phyloP scores from a whole-genome alignment of 75 land plant genomes.

The Pinus tabuliformis region DNA sequence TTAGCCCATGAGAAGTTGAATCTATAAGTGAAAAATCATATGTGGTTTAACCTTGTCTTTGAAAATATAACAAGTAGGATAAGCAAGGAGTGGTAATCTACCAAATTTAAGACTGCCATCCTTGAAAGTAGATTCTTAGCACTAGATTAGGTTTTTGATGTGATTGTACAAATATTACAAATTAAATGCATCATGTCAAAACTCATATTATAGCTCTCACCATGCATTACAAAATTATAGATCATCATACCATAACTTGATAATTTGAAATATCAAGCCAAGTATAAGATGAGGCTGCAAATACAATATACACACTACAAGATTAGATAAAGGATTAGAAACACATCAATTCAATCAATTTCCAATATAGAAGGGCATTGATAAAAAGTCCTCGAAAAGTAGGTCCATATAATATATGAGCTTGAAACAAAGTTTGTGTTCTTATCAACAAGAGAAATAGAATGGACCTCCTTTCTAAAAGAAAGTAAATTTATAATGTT shows the following conservation, averaged over 20 bases:
- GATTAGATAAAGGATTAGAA: neutral
- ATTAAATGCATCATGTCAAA: neutral
- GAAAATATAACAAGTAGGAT: neutral
- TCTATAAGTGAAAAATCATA: conserved; percentile 37
- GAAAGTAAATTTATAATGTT: neutral
- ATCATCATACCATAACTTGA: conserved; percentile 55
- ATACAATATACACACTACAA: neutral
- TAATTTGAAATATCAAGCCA: conserved; percentile 93
- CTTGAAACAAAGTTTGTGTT: neutral
- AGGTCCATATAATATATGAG: neutral
- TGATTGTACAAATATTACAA: neutral
- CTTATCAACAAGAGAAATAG: neutral
- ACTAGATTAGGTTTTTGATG: neutral
- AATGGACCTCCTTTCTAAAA: neutral
- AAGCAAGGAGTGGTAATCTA: neutral
- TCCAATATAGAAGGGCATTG: neutral
- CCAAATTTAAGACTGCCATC: neutral
- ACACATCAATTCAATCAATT: neutral
- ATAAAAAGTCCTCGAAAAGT: neutral
- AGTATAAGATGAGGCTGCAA: conserved; percentile 96
- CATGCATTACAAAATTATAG: neutral
- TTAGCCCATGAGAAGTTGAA: conserved; percentile 91
- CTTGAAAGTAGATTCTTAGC: neutral
- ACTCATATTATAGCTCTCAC: neutral
- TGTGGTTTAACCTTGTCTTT: neutral